Evolutionary conservation across 2,329 filamentous ascomycete genomes (phyloP).

Genomic region (Aspergillus amoenus): DNA sequence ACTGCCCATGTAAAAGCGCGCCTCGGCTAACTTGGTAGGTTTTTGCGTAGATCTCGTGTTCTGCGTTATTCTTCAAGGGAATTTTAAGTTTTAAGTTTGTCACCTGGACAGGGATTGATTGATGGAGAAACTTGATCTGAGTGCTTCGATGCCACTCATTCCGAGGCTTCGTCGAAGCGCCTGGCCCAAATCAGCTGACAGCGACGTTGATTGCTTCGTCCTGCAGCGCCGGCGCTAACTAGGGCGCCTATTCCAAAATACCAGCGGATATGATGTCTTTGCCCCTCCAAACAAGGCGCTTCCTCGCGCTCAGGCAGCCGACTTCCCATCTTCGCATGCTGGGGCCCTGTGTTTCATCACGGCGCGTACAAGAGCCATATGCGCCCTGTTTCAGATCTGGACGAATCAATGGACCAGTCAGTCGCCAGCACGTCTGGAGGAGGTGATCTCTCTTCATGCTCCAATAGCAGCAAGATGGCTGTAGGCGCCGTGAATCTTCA

Average conservation of each 20-base stretch:
- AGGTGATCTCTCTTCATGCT: slow-evolving; percentile 15
- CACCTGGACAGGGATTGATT: not conserved
- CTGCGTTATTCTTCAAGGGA: not conserved
- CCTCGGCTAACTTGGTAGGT: not conserved
- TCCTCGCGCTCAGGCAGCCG: not conserved
- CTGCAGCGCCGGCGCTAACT: slow-evolving; percentile 22
- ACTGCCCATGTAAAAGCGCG: not conserved
- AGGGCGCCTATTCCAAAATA: slow-evolving; percentile 22
- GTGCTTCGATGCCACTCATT: not conserved
- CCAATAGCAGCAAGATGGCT: slow-evolving; percentile 15
- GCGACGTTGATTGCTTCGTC: slow-evolving; percentile 12
- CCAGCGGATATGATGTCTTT: not conserved
- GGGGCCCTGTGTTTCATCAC: slow-evolving; percentile 26
- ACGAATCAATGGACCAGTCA: slow-evolving; percentile 13
- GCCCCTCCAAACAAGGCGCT: slow-evolving; percentile 15
- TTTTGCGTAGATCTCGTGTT: not conserved
- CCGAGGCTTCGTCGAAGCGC: not conserved
- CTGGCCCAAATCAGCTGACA: slow-evolving; percentile 19
- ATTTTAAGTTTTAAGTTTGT: not conserved
- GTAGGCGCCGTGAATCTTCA: slow-evolving; percentile 11
- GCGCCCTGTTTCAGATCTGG: slow-evolving; percentile 24
- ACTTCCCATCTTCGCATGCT: slow-evolving; percentile 4
- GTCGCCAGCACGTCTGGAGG: slow-evolving; percentile 14
- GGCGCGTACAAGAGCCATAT: slow-evolving; percentile 27
- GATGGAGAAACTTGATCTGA: not conserved